Conservation (phyloP, 345 rosid species). For the Laguncularia racemosa region DNA sequence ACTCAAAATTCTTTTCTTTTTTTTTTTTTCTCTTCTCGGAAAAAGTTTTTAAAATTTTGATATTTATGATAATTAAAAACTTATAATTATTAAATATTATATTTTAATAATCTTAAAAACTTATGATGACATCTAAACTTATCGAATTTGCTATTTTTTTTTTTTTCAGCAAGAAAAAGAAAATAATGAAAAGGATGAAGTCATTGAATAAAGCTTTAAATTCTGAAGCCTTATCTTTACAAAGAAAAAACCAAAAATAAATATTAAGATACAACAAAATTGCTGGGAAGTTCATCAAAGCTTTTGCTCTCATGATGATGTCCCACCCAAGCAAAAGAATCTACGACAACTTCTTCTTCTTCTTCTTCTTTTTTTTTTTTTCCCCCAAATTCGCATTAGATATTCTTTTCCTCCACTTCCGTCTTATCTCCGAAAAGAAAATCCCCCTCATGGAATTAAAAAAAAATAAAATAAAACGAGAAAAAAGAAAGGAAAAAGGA, state of each 20-base stretch:
- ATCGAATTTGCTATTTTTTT: too few species aligned
- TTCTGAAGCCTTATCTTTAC: slow-evolving; percentile 3
- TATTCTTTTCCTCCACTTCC: neutral
- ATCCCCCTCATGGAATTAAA: neutral
- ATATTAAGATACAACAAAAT: neutral
- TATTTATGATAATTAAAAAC: too few species aligned
- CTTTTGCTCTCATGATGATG: neutral
- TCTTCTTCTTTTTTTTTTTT: neutral
- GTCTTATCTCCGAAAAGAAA: neutral
- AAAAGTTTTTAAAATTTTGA: too few species aligned
- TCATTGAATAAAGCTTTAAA: neutral
- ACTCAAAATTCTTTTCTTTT: too few species aligned
- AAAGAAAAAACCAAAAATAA: neutral
- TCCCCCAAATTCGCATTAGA: neutral
- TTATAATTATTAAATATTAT: too few species aligned
- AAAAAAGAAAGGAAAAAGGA: neutral
- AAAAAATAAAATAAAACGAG: neutral
- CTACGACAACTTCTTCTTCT: neutral
- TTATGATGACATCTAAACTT: too few species aligned
- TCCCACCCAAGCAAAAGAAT: slow-evolving; percentile 8
- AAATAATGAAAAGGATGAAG: too few species aligned
- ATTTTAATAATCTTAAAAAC: too few species aligned
- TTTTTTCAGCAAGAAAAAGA: too few species aligned
- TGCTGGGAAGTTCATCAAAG: neutral
- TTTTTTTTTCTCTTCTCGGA: too few species aligned